A percentile compares a stretch with the other conserved stretches of the same genome.
Conservation (phyloP, 768 basidiomycete species). For the Brasilioporus rufonigricans region DNA sequence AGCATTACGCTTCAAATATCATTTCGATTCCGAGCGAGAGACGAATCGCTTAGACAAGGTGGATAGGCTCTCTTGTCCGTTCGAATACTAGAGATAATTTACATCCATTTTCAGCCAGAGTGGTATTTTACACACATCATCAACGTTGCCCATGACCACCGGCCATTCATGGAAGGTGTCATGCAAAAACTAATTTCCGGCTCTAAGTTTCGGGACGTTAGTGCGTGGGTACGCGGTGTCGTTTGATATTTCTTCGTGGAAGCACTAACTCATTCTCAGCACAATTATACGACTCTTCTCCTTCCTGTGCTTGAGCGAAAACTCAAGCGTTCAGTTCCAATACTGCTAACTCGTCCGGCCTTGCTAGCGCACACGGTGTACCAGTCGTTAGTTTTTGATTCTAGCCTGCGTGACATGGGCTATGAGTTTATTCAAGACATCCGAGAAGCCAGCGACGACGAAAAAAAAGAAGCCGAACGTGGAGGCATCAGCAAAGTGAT, state of each 20-base stretch:
- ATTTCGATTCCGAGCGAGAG: conserved; percentile 82
- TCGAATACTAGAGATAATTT: not conserved
- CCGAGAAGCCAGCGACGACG: conserved; percentile 8
- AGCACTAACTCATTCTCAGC: conserved; percentile 41
- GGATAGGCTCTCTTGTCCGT: not conserved
- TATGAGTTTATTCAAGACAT: conserved; percentile 48
- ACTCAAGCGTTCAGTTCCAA: conserved; percentile 68
- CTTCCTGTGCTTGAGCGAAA: conserved; percentile 77
- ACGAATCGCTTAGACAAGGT: conserved; percentile 96
- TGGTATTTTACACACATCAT: conserved; percentile 95
- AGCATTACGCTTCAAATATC: conserved; percentile 86
- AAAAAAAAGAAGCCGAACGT: conserved; percentile 45
- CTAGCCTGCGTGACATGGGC: conserved; percentile 67
- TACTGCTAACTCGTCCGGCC: conserved; percentile 72
- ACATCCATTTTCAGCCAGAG: conserved; percentile 64
- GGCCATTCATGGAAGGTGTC: conserved; percentile 70
- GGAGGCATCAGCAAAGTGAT: conserved; percentile 80
- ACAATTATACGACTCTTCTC: conserved; percentile 79
- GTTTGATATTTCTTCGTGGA: not conserved
- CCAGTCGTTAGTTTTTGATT: conserved; percentile 87
- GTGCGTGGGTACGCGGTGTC: conserved; percentile 65
- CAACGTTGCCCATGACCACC: conserved; percentile 84
- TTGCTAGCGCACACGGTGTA: conserved; percentile 95
- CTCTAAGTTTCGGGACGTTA: conserved; percentile 61
- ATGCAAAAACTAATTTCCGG: conserved; percentile 67